phyloP scores from a whole-genome alignment of 2,329 filamentous ascomycete species.

The Onygena corvina region DNA sequence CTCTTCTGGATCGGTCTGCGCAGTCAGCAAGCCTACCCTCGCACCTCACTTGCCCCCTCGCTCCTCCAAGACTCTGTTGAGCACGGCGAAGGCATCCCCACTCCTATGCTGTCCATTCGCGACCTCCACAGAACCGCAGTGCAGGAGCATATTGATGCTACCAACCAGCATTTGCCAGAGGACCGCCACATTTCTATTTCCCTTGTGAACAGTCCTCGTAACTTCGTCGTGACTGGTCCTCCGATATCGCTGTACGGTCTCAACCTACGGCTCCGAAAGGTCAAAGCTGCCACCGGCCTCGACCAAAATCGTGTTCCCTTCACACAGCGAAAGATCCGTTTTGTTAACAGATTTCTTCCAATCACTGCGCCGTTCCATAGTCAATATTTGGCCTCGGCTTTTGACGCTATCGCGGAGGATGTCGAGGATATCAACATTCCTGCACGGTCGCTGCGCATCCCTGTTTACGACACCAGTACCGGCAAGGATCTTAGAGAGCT shows the following conservation, averaged over 20 bases:
- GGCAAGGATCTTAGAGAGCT: conserved; percentile 68
- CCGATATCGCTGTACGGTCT: conserved; percentile 93
- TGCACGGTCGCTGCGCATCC: conserved; percentile 60
- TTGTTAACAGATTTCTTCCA: conserved; percentile 90
- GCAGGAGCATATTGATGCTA: conserved; percentile 91
- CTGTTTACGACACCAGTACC: conserved; percentile 81
- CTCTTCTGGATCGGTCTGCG: conserved; percentile 98
- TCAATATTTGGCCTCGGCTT: conserved; percentile 75
- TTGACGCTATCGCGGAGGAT: conserved; percentile 72
- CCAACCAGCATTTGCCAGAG: conserved; percentile 86
- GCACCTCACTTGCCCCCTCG: conserved; percentile 81
- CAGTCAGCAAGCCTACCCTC: conserved; percentile 93
- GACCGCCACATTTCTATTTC: conserved; percentile 93
- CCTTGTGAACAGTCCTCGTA: conserved; percentile 89
- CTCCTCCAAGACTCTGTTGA: conserved; percentile 88
- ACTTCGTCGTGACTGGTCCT: conserved; percentile 91
- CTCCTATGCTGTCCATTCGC: conserved; percentile 94
- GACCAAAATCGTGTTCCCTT: conserved; percentile 91
- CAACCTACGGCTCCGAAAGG: conserved; percentile 86
- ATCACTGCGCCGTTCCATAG: conserved; percentile 99
- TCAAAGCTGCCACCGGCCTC: conserved; percentile 92
- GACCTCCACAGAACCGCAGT: conserved; percentile 80
- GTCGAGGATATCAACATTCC: conserved; percentile 70
- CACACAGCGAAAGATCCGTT: conserved; percentile 91
- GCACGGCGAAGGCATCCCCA: conserved; percentile 86